Evolutionary conservation across 2,329 filamentous ascomycete species (phyloP), one percentile per base, ranked within the genome.

Genomic region (Curvularia hawaiiensis): DNA sequence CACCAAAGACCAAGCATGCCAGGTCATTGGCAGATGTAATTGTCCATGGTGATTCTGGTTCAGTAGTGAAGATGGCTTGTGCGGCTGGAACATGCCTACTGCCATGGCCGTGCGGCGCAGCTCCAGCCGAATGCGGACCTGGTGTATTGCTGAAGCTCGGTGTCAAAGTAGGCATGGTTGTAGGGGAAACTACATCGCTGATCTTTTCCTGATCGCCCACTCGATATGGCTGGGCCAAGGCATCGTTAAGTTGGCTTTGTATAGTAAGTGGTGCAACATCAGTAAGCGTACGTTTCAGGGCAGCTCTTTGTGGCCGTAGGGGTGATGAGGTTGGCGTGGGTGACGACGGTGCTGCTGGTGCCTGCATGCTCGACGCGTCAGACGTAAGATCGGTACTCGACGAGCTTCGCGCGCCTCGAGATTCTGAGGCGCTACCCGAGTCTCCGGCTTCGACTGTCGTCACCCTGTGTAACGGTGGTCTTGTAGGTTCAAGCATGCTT

Each of bases 51-150:
- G 91, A 85, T 62, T 90, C 88, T 14, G 90, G 85, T 76, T 96
- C 91, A n/a, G 95, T 99, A 8, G 94, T 96, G 74, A 99, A 99
- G 56, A 99, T 97, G 52, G 95, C 95, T 75, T 99, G 95, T 5
- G 94, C 91, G 41, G 92, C 91, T 8, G 92, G 92, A 14, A 90
- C 88, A 88, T 92, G 97, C 75, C 95, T 87, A 68, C 91, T 95
- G 56, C 91, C 90, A 77, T 97, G 93, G 9, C 90, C 90, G 75
- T 97, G 94, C n/a, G 80, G 80, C 38, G 78, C 79, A 39, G 78
- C 73, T 18, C 77, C 77, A 52, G 66, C 71, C 65, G 62, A 69
- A 65, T 77, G 66, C 52, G 71, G 68, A 45, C 63, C 79, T 63
- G 66, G 62, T 26, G 64, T 61, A 55, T 63, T 65, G 59, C 74